Evolutionary conservation across 768 basidiomycete species (phyloP).

Genomic region (Melanogaster broomeanus): DNA sequence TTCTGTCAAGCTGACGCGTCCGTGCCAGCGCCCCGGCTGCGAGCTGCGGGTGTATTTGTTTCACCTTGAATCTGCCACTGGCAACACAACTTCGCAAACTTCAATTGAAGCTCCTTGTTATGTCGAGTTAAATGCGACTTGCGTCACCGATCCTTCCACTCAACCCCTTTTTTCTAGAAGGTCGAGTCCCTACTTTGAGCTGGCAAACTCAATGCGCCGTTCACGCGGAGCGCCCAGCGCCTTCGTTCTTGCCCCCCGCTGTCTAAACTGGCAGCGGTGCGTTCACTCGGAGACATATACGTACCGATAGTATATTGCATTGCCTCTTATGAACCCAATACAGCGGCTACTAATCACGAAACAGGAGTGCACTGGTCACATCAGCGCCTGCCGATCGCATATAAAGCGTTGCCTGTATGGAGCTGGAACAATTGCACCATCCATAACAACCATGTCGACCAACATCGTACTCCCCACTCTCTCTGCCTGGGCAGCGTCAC

Average conservation of each 20-base stretch:
- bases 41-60: not conserved
- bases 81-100: too few relatives aligned
- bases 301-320: not conserved
- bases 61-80: not conserved
- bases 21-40: too few relatives aligned
- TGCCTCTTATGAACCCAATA: not conserved
- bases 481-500: constrained; percentile 42
- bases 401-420: constrained; percentile 9
- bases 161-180: too few relatives aligned
- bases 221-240: not conserved
- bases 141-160: too few relatives aligned
- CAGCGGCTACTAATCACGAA: not conserved
- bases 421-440: not conserved
- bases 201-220: too few relatives aligned
- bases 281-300: not conserved
- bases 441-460: constrained; percentile 19
- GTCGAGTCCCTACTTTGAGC: too few relatives aligned
- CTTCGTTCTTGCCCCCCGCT: not conserved
- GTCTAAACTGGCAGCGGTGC: not conserved
- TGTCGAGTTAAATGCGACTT: too few relatives aligned
- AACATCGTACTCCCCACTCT: constrained; percentile 42
- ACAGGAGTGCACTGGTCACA: not conserved
- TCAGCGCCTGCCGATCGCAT: not conserved
- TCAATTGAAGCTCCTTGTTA: too few relatives aligned
- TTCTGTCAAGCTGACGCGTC: too few relatives aligned